Conservation (phyloP, 2,329 filamentous ascomycete genomes). For the Mycocentrospora acerina region DNA sequence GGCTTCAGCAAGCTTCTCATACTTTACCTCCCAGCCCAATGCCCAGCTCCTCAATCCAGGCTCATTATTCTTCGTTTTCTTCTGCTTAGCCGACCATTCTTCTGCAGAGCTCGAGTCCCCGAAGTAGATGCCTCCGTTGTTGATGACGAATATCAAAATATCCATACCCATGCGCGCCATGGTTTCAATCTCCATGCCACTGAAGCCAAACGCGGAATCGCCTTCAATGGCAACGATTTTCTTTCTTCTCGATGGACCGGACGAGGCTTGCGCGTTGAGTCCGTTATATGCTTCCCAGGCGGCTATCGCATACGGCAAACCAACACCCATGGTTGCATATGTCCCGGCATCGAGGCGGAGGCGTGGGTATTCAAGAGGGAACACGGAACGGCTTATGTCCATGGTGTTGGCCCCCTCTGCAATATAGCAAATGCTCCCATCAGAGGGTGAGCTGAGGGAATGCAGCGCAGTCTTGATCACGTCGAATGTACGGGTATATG, state of each 20-base stretch:
- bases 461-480: constrained; percentile 55
- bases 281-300: constrained; percentile 59
- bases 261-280: constrained; percentile 36
- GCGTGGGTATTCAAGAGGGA: constrained; percentile 56
- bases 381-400: constrained; percentile 60
- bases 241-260: constrained; percentile 42
- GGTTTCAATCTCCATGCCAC: constrained; percentile 58
- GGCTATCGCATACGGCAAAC: constrained; percentile 59
- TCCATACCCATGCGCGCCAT: constrained; percentile 58
- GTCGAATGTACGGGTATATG: constrained; percentile 47
- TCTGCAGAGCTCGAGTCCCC: constrained; percentile 41
- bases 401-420: constrained; percentile 63
- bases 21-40: constrained; percentile 57
- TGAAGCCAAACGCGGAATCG: constrained; percentile 59
- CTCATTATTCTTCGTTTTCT: constrained; percentile 32
- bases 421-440: constrained; percentile 56
- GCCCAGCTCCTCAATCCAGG: constrained; percentile 50
- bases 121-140: constrained; percentile 52
- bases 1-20: constrained; percentile 58
- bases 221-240: constrained; percentile 60
- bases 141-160: constrained; percentile 57
- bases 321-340: constrained; percentile 62
- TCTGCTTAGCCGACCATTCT: constrained; percentile 49
- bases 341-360: constrained; percentile 60
- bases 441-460: constrained; percentile 45